Base-by-base conservation (phyloP, 495 filamentous ascomycete species). In the Penicillium turbatum region DNA sequence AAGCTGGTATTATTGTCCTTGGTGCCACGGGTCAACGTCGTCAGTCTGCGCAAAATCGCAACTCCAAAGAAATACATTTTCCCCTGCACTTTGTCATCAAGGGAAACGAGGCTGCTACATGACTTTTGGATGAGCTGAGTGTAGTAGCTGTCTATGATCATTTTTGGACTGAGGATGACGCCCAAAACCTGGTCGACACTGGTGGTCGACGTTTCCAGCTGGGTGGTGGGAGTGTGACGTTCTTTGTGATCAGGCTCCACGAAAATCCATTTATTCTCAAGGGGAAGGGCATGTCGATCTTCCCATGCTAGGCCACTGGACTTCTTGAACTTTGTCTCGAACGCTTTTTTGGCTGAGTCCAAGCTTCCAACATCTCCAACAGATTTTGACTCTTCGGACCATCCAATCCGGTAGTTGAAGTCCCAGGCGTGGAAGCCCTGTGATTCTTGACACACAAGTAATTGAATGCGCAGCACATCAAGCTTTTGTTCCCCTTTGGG, bases 291-390 rank as follows among this genome's bases (percentile, higher is more conserved):
- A 36, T 53, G 11, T 6, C 58, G 51, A 3, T 37, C 2, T 12
- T 54, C 26, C 62, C 62, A 64, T 1, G 0, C 6, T n/a, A 56
- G 42, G 11, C 29, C 42, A 11, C 48, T 56, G 1, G 2, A 10
- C 0, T n/a, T 10, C n/a, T 51, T 3, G 42, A 62, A 64, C 2
- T 16, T 24, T 15, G 17, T n/a, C 32, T 35, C 6, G 13, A 61
- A 64, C 5, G 12, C 10, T 3, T 1, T 1, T 7, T 48, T 39
- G 35, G 52, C 59, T 13, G 34, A 12, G 24, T 35, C 21, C 5
- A 60, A 7, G 11, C 40, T 40, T 30, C 26, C 7, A 26, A 12
- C 16, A 7, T 4, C 5, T 29, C n/a, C 41, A 44, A 34, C 3
- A 3, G 9, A 17, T 0, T 11, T 19, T 29, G 15, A 8, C 5